phyloP scores from a whole-genome alignment of 129 eudicot species.

The Flaveria bidentis region DNA sequence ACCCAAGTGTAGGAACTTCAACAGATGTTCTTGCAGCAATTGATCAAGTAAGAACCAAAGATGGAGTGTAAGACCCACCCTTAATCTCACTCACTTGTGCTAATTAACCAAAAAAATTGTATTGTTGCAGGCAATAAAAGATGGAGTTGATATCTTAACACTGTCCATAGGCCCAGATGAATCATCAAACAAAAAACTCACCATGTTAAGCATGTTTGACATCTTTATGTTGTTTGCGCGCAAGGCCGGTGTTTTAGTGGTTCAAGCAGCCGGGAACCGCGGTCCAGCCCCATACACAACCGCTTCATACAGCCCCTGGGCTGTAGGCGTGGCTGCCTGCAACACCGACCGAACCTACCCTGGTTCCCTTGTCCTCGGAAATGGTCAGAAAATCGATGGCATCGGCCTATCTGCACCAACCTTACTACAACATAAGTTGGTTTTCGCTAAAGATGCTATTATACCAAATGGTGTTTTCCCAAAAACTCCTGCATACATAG shows the following conservation, averaged over 20 bases:
- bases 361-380: constrained; percentile 64
- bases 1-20: constrained; percentile 75
- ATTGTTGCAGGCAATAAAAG: constrained; percentile 69
- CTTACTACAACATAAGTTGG: constrained; percentile 59
- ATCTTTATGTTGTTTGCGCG: constrained; percentile 76
- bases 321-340: constrained; percentile 72
- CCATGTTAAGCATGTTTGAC: constrained; percentile 79
- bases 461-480: constrained; percentile 57
- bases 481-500: constrained; percentile 53
- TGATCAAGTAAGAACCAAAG: constrained; percentile 73
- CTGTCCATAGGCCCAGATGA: constrained; percentile 88
- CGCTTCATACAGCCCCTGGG: constrained; percentile 87
- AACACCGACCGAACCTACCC: constrained; percentile 70
- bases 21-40: constrained; percentile 93
- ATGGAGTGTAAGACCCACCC: background rate
- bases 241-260: constrained; percentile 83
- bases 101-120: background rate
- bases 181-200: constrained; percentile 77
- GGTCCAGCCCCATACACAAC: constrained; percentile 76
- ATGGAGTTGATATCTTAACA: constrained; percentile 82
- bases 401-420: constrained; percentile 84
- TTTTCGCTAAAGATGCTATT: constrained; percentile 79
- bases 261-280: constrained; percentile 81
- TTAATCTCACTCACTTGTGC: background rate
- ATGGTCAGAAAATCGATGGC: constrained; percentile 62